Conservation (phyloP, 176 grass and related monocot species). For the Lolium rigidum region DNA sequence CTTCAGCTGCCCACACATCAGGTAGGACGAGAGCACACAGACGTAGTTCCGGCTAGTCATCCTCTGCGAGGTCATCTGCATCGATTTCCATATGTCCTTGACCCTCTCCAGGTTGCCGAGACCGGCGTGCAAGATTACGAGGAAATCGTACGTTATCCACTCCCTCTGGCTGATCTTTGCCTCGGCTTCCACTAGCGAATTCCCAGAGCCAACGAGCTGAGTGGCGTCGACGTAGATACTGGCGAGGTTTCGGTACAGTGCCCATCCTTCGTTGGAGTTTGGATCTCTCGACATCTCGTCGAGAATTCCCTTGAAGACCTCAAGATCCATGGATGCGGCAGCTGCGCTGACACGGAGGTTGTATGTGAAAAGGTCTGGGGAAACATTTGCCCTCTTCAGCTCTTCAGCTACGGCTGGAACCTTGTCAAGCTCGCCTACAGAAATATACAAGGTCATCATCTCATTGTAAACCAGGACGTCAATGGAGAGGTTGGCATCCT, state of each 20-base stretch:
- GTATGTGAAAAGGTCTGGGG: slow-evolving; percentile 81
- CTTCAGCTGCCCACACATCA: slow-evolving; percentile 56
- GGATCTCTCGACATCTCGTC: slow-evolving; percentile 67
- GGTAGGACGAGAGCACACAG: slow-evolving; percentile 66
- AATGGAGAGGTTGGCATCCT: slow-evolving; percentile 47
- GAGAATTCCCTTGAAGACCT: slow-evolving; percentile 60
- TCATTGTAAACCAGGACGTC: slow-evolving; percentile 73
- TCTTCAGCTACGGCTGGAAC: slow-evolving; percentile 54
- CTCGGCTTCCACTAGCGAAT: slow-evolving; percentile 54
- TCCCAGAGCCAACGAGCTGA: slow-evolving; percentile 54
- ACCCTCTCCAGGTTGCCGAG: slow-evolving; percentile 68
- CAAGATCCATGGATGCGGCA: slow-evolving; percentile 61
- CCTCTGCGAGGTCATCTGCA: slow-evolving; percentile 68
- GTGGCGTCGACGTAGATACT: slow-evolving; percentile 50
- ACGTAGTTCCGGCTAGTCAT: slow-evolving; percentile 74
- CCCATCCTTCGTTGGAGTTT: slow-evolving; percentile 71
- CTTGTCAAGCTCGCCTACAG: slow-evolving; percentile 71
- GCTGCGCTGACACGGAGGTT: slow-evolving; percentile 76
- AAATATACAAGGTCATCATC: slow-evolving; percentile 89
- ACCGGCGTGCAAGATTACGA: slow-evolving; percentile 62
- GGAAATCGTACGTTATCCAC: slow-evolving; percentile 83
- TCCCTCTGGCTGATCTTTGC: slow-evolving; percentile 73
- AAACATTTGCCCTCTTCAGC: slow-evolving; percentile 58
- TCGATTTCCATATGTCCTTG: slow-evolving; percentile 82
- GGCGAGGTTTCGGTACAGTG: slow-evolving; percentile 60